Conservation (phyloP, 768 basidiomycete species). For the Rhizopogon vinicolor region DNA sequence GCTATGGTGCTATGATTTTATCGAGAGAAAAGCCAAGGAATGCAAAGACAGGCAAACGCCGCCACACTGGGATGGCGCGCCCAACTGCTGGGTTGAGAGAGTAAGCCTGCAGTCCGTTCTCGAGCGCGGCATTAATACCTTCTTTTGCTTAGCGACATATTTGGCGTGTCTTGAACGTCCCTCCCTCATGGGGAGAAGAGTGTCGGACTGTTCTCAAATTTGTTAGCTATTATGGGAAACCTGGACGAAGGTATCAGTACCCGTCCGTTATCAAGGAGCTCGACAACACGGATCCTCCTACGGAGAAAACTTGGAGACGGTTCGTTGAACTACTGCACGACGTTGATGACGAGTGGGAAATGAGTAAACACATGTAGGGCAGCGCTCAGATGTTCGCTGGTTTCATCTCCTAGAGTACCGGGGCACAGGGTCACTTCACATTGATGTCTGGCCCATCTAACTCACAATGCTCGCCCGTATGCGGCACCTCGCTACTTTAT, state of each 20-base stretch:
- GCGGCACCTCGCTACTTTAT: neutral
- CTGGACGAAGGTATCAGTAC: slow-evolving; percentile 46
- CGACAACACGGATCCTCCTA: slow-evolving; percentile 38
- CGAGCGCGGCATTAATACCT: neutral
- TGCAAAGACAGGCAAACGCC: slow-evolving; percentile 41
- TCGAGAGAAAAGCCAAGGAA: slow-evolving; percentile 45
- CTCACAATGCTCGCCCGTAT: neutral
- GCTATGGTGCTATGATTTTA: slow-evolving; percentile 46
- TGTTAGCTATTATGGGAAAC: slow-evolving; percentile 51
- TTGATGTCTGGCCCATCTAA: neutral
- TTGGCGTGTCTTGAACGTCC: slow-evolving; percentile 43
- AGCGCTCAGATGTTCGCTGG: too few species aligned
- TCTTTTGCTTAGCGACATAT: slow-evolving; percentile 38
- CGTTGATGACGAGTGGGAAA: slow-evolving; percentile 31
- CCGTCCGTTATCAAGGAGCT: slow-evolving; percentile 45
- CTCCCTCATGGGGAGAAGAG: slow-evolving; percentile 36
- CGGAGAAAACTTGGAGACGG: slow-evolving; percentile 42
- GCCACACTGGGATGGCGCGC: slow-evolving; percentile 32
- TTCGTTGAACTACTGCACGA: slow-evolving; percentile 45
- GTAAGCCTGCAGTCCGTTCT: slow-evolving; percentile 25
- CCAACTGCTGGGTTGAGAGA: slow-evolving; percentile 36
- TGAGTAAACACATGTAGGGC: neutral
- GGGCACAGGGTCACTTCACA: too few species aligned
- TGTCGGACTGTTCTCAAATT: slow-evolving; percentile 50
- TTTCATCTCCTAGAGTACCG: neutral